These are phyloP conservation scores for Arctostaphylos glauca DNA, from an alignment of 148 eudicot genomes.

Conservation along the genomic window DNA sequence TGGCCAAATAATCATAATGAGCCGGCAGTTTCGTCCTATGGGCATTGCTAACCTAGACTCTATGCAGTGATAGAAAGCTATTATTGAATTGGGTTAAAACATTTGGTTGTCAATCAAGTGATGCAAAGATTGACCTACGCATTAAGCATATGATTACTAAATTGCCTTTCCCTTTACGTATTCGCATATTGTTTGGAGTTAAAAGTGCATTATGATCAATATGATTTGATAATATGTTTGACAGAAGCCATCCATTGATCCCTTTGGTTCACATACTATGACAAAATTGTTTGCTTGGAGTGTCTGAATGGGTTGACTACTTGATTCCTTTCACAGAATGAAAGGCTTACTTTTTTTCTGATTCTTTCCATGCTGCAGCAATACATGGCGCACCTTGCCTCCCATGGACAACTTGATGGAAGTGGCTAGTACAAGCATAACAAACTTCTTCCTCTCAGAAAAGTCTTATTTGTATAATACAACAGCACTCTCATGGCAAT, in stretches of 20 bases:
- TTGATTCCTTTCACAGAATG: background rate
- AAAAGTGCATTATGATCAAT: background rate
- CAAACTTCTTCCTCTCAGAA: background rate
- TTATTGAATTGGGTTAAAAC: background rate
- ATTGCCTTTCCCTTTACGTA: background rate
- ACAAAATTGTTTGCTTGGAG: background rate
- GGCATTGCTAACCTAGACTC: background rate
- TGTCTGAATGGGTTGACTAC: background rate
- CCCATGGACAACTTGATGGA: constrained; percentile 78
- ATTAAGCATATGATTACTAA: background rate
- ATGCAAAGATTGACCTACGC: background rate
- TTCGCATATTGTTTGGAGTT: background rate
- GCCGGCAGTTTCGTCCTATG: background rate
- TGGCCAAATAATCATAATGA: background rate
- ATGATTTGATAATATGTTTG: background rate
- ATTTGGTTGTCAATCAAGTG: background rate
- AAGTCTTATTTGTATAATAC: background rate
- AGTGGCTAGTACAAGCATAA: constrained; percentile 53
- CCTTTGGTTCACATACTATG: background rate
- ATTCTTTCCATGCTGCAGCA: constrained; percentile 41
- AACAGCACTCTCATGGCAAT: background rate
- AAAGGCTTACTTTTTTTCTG: background rate
- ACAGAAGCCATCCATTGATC: background rate
- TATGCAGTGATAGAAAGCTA: background rate
- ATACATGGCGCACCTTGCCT: constrained; percentile 86